Evolutionary conservation across 2,329 filamentous ascomycete species (phyloP).

Genomic region (Fusarium praegraminearum): DNA sequence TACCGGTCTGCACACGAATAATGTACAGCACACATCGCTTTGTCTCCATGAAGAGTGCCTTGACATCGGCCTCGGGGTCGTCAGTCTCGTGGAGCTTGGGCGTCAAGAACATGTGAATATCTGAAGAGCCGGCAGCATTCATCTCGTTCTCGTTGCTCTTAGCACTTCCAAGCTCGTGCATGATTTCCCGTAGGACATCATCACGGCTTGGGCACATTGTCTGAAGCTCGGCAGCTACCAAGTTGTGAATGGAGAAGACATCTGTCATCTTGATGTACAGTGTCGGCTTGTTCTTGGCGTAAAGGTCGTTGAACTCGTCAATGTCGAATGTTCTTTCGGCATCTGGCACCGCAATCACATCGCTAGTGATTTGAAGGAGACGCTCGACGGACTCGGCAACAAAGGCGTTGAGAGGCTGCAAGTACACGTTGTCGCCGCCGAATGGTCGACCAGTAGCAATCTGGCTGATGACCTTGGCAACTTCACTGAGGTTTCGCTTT

Average conservation of each 20-base stretch:
- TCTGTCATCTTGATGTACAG: conserved; percentile 99
- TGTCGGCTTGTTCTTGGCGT: conserved; percentile 94
- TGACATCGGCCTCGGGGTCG: conserved; percentile 92
- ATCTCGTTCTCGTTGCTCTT: conserved; percentile 97
- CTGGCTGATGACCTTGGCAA: conserved; percentile 91
- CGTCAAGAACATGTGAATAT: conserved; percentile 91
- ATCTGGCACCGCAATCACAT: conserved; percentile 84
- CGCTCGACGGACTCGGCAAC: conserved; percentile 86
- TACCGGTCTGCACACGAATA: conserved; percentile 92
- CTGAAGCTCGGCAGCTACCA: conserved; percentile 83
- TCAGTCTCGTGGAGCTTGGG: conserved; percentile 91
- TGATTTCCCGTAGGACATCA: conserved; percentile 89
- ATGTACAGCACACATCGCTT: conserved; percentile 98
- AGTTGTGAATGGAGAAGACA: conserved; percentile 94
- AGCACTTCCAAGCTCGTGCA: conserved; percentile 93
- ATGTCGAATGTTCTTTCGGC: conserved; percentile 96
- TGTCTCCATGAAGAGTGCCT: conserved; percentile 96
- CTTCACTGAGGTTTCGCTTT: conserved; percentile 90
- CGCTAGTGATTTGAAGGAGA: conserved; percentile 78
- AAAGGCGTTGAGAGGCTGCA: conserved; percentile 94
- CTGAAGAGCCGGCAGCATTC: conserved; percentile 84
- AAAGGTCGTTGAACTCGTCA: conserved; percentile 98
- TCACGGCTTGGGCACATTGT: conserved; percentile 83
- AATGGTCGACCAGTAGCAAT: conserved; percentile 90
- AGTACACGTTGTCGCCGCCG: conserved; percentile 92